Base-by-base conservation (phyloP, 257 asterid species). In the Schizonepeta tenuifolia region DNA sequence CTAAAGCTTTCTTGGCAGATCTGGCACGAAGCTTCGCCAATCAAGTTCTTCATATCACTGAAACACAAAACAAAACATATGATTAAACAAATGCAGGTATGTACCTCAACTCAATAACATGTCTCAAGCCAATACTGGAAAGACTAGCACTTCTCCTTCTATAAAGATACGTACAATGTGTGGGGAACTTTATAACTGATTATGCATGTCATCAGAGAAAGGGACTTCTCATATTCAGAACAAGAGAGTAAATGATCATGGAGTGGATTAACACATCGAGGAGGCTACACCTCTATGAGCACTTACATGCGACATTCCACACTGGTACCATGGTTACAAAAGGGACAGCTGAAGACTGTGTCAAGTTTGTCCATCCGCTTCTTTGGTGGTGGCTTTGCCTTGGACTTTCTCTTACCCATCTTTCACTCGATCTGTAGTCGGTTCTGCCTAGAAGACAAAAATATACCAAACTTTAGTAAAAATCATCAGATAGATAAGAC, bases 341-440 rank as follows among this genome's bases (percentile, higher is more conserved):
- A 94, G 41, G 99, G 99, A 70, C 99, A 94, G 80, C 90, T 88
- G 82, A 94, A 94, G 72, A 89, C 96, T 7, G 97, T 91, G 81
- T 94, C 99, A 17, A 94, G 99, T 77, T 94, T 94, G 89, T 93
- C 97, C 91, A 84, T 89, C 53, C 93, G 77, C 87, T 94, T 94
- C 93, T 85, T 94, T 18, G 96, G 89, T 28, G 95, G 86, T 13
- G 99, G 97, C 87, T 94, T 94, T 6, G 97, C 90, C 79, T 87
- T 89, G 3, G 99, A 88, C 84, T 94, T 94, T 84, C 99, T 91
- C 91, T 91, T 94, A 28, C 99, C 97, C 99, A 91, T 93, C 35
- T 63, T 41, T 63, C 53, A 18, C 53, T 41, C n/a, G 12, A 41
- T 5, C 26, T 20, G 20, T 12, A n/a, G 24, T 57, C 0, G 13